A percentile compares a stretch with the other conserved stretches of the same genome.
phyloP scores from a whole-genome alignment of 306 rosid genomes.

The Vigna angularis region DNA sequence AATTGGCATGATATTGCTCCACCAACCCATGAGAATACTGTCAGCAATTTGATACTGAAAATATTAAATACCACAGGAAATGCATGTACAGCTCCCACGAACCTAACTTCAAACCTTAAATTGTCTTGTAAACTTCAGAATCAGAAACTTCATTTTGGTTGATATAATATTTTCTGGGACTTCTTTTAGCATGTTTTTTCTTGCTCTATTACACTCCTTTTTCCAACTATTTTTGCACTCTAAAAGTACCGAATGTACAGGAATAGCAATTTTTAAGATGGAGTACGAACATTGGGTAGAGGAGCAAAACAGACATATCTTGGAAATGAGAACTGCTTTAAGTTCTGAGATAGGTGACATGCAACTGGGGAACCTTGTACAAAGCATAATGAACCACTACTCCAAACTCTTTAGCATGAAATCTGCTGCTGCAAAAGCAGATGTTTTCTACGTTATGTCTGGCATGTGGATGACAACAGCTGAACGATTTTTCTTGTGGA shows the following conservation, averaged over 20 bases:
- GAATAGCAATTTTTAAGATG: slow-evolving; percentile 71
- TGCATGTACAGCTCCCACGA: slow-evolving; percentile 25
- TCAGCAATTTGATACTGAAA: not conserved
- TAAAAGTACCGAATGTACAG: slow-evolving; percentile 53
- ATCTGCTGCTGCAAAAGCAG: slow-evolving; percentile 84
- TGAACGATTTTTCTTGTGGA: slow-evolving; percentile 88
- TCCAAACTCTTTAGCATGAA: slow-evolving; percentile 77
- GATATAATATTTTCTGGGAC: slow-evolving; percentile 2
- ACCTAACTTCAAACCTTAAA: slow-evolving; percentile 18
- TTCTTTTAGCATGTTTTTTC: slow-evolving; percentile 18
- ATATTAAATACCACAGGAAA: not conserved
- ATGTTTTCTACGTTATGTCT: slow-evolving; percentile 80
- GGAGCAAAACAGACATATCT: slow-evolving; percentile 69
- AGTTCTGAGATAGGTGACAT: slow-evolving; percentile 61
- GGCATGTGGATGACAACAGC: slow-evolving; percentile 94
- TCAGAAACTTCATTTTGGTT: slow-evolving; percentile 15
- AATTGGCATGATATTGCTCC: not conserved
- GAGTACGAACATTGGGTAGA: slow-evolving; percentile 87
- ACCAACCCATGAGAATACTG: not conserved
- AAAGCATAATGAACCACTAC: slow-evolving; percentile 74
- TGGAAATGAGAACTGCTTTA: slow-evolving; percentile 73
- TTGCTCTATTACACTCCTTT: slow-evolving; percentile 13
- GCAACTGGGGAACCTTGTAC: slow-evolving; percentile 73
- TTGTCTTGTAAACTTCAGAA: slow-evolving; percentile 4
- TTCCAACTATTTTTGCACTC: slow-evolving; percentile 35